Evolutionary conservation across 73 alveolate genomes (phyloP).

Genomic region (Paraurostyla sp.): DNA sequence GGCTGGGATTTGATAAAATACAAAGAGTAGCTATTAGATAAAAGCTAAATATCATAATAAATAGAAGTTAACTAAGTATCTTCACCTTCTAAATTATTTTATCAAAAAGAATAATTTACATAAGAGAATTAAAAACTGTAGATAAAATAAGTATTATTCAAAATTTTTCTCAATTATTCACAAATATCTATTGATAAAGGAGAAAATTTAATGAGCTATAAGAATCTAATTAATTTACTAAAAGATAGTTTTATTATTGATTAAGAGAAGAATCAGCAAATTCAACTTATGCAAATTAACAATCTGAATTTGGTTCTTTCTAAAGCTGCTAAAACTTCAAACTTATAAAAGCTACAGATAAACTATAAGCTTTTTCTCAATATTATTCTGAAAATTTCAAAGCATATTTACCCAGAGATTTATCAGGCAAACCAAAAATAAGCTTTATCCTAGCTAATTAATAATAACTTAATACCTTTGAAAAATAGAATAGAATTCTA

Average conservation of each 20-base stretch:
- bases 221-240: neutral
- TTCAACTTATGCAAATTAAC: neutral
- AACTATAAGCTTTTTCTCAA: neutral
- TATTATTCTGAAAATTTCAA: neutral
- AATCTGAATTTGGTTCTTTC: neutral
- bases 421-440: neutral
- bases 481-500: neutral
- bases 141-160: neutral
- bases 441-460: neutral
- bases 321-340: neutral
- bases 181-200: constrained; percentile 42
- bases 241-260: neutral
- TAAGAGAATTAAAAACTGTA: too few relatives aligned
- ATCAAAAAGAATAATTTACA: neutral
- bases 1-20: too few relatives aligned
- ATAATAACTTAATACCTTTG: constrained; percentile 6
- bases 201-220: neutral
- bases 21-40: too few relatives aligned
- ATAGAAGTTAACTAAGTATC: too few relatives aligned
- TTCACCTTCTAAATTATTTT: too few relatives aligned
- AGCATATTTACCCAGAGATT: neutral
- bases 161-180: constrained; percentile 23
- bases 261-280: neutral
- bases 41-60: too few relatives aligned
- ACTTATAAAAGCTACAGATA: neutral